These are phyloP conservation scores for Candida corydali DNA, from an alignment of 805 yeast species.

Conservation along the genomic window DNA sequence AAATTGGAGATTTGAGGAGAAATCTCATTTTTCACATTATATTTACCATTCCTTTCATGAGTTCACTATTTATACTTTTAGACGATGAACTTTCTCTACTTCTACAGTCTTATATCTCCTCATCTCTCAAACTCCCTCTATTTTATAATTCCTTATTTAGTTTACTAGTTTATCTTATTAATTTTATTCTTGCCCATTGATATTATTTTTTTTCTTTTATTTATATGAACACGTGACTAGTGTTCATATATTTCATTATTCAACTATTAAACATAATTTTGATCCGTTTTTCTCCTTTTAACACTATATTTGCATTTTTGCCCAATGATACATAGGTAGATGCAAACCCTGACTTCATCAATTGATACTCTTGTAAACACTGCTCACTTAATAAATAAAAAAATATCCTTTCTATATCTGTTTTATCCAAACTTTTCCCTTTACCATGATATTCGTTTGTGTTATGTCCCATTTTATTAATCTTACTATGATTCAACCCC, in stretches of 20 bases:
- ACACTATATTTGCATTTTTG: conserved; percentile 45
- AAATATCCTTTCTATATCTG: conserved; percentile 76
- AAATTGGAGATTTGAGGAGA: no score
- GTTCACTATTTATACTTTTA: no score
- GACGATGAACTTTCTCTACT: no score
- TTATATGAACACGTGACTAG: no score
- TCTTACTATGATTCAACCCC: conserved; percentile 64
- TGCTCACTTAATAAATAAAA: conserved; percentile 69
- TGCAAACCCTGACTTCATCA: conserved; percentile 75
- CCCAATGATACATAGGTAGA: conserved; percentile 70
- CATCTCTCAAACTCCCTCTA: no score
- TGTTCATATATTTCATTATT: conserved; percentile 14
- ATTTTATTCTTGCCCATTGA: no score
- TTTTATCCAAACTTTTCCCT: conserved; percentile 61
- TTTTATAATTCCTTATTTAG: no score
- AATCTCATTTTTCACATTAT: no score
- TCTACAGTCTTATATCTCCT: no score
- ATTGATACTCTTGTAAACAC: conserved; percentile 65
- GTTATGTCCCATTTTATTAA: conserved; percentile 61
- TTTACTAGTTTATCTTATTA: no score
- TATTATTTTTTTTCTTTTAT: no score
- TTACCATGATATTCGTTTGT: conserved; percentile 59
- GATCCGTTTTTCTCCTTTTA: conserved; percentile 43
- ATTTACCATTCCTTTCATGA: no score
- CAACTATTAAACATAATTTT: conserved; percentile 46